Conservation (phyloP, 805 yeast species). For the Scheffersomyces lignosus region DNA sequence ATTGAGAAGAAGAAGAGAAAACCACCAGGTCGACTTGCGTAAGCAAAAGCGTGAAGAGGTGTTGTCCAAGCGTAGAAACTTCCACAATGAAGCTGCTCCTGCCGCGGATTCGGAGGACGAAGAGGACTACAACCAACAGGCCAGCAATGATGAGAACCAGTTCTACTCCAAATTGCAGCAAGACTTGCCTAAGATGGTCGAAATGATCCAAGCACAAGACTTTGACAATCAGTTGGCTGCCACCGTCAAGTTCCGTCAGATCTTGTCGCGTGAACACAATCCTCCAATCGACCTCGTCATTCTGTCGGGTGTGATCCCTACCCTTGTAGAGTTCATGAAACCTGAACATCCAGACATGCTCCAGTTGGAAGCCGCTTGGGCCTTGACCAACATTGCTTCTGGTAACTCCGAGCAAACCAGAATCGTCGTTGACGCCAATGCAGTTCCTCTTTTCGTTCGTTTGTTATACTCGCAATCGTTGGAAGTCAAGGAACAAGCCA, state of each 20-base stretch:
- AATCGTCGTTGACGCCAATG: conserved; percentile 89
- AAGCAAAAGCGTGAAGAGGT: conserved; percentile 96
- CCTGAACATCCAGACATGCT: conserved; percentile 74
- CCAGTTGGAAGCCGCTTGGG: conserved; percentile 99
- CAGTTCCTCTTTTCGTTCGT: conserved; percentile 87
- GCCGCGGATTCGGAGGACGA: conserved; percentile 45
- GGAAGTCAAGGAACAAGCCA: conserved; percentile 97
- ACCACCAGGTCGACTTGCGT: conserved; percentile 93
- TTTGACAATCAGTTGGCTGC: conserved; percentile 82
- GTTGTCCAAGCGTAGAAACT: conserved; percentile 89
- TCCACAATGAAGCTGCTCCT: conserved; percentile 37
- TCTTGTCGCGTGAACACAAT: conserved; percentile 87
- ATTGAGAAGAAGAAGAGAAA: conserved; percentile 96
- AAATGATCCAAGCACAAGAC: conserved; percentile 71
- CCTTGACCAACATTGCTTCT: conserved; percentile 96
- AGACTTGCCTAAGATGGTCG: conserved; percentile 85
- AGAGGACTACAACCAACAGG: conserved; percentile 36
- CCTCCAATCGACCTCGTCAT: conserved; percentile 96
- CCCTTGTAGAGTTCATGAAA: conserved; percentile 81
- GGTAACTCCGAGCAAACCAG: conserved; percentile 88
- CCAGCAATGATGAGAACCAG: conserved; percentile 47
- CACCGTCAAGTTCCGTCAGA: conserved; percentile 90
- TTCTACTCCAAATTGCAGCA: conserved; percentile 43
- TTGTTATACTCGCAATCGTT: conserved; percentile 76
- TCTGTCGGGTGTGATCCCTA: conserved; percentile 90